Conservation (phyloP, 2,329 filamentous ascomycete species). For the Aspergillus pseudoterreus region DNA sequence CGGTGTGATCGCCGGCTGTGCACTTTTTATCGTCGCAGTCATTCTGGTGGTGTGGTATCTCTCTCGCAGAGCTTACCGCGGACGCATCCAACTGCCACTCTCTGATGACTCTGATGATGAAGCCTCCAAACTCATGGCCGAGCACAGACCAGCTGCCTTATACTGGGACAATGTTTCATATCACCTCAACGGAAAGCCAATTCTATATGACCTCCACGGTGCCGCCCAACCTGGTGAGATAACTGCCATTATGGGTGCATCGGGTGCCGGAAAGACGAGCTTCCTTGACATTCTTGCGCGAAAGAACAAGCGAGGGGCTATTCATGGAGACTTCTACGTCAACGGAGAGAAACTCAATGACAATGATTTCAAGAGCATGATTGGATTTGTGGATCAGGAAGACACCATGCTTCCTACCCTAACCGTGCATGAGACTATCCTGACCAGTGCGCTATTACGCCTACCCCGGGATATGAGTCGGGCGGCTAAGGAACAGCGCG, state of each 20-base stretch:
- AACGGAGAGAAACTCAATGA: constrained; percentile 89
- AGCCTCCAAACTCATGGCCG: constrained; percentile 76
- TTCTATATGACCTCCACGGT: constrained; percentile 75
- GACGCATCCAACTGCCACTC: constrained; percentile 71
- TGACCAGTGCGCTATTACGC: constrained; percentile 86
- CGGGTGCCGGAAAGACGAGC: constrained; percentile 93
- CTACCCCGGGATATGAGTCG: constrained; percentile 90
- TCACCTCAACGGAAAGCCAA: constrained; percentile 79
- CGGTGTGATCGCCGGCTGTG: constrained; percentile 80
- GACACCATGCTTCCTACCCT: constrained; percentile 94
- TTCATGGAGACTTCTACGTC: constrained; percentile 79
- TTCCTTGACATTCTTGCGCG: constrained; percentile 93
- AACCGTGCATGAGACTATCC: constrained; percentile 95
- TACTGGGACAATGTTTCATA: constrained; percentile 89
- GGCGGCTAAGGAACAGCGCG: constrained; percentile 82
- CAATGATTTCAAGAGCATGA: constrained; percentile 80
- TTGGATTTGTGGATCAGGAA: constrained; percentile 97
- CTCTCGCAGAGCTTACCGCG: constrained; percentile 62
- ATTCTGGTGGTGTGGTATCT: constrained; percentile 85
- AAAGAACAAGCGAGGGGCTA: constrained; percentile 87
- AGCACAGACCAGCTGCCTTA: constrained; percentile 86
- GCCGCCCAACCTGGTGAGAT: constrained; percentile 93
- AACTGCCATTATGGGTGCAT: constrained; percentile 96
- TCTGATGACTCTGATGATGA: constrained; percentile 86
- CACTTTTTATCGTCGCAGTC: constrained; percentile 82